Percentiles rank a stretch among this genome's conserved stretches.
Conservation (phyloP, 2,329 filamentous ascomycete species). For the Monilinia vaccinii-corymbosi region DNA sequence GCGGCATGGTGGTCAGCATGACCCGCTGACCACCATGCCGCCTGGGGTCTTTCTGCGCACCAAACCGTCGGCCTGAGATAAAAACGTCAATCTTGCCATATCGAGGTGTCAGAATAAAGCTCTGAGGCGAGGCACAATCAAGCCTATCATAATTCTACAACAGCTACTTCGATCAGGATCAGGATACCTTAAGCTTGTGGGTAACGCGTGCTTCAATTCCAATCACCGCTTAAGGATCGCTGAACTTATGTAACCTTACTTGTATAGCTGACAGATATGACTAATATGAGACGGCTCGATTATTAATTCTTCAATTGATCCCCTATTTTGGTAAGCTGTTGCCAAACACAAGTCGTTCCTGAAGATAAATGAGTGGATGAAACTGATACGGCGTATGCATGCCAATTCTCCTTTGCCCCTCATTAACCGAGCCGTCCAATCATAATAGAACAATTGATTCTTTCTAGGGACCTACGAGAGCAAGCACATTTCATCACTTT, state of each 20-base stretch:
- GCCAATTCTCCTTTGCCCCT: not conserved
- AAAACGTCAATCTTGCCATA: not conserved
- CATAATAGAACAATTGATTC: not conserved
- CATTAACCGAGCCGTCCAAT: not conserved
- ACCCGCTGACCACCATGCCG: constrained; percentile 1
- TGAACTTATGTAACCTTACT: too few species aligned
- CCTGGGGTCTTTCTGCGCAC: too few species aligned
- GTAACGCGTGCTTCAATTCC: not conserved
- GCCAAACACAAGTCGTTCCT: not conserved
- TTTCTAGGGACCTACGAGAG: not conserved
- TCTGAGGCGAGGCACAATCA: not conserved
- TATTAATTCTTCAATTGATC: not conserved
- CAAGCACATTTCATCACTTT: not conserved
- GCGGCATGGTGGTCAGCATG: too few species aligned
- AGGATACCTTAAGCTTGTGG: not conserved
- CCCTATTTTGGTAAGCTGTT: not conserved
- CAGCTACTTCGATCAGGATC: not conserved
- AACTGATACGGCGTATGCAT: not conserved
- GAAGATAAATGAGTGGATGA: not conserved
- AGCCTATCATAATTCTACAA: not conserved
- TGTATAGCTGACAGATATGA: not conserved
- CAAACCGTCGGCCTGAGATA: not conserved
- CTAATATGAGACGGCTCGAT: not conserved
- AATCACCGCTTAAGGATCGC: not conserved
- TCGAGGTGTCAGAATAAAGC: constrained; percentile 2